Base-by-base conservation (phyloP, 305 asterid species). In the Fraxinus velutina region DNA sequence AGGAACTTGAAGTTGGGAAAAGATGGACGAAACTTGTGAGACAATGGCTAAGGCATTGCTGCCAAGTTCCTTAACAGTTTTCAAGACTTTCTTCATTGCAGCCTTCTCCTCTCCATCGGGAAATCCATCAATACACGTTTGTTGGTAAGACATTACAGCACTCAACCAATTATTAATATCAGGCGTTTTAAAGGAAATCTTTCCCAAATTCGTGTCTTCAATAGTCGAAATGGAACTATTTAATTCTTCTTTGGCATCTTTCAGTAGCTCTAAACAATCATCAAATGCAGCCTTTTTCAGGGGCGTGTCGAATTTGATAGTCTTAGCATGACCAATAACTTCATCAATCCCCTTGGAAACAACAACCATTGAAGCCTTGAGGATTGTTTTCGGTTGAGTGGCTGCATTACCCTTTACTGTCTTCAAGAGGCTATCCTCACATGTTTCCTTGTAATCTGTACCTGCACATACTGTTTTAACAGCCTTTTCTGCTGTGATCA, bases 151-250 rank as follows among this genome's bases (percentile, higher is more conserved):
- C 78, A 95, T 32, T 0, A 90, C 97, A 0, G 98, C 98, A 73
- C 97, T 95, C 75, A 95, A 32, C 94, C 93, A 90, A 39, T 92
- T 93, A 83, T 91, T 88, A 1, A 95, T 15, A 34, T 95, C 98
- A 0, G 87, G 85, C 8, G 81, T 82, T 5, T 42, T 13, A 0
- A 87, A 12, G 0, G 87, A 7, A 0, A 89, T 12, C 27, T 78
- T 83, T 2, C 21, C 55, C 10, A 82, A 0, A 2, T 83, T 89
- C 0, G 77, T 81, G 4, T 86, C 88, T 6, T 83, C 42, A 12
- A 92, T 47, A 19, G 78, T 78, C 33, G 87, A 68, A 33, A 89
- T 81, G 0, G 99, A 90, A 73, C 79, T 79, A 6, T 91, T 90
- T 15, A 95, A 80, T 78, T 95, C 99, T 3, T 89, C 97, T 77